These are phyloP conservation scores for Crithidia sp. DNA, from an alignment of 208 protist species.

Conservation along the genomic window DNA sequence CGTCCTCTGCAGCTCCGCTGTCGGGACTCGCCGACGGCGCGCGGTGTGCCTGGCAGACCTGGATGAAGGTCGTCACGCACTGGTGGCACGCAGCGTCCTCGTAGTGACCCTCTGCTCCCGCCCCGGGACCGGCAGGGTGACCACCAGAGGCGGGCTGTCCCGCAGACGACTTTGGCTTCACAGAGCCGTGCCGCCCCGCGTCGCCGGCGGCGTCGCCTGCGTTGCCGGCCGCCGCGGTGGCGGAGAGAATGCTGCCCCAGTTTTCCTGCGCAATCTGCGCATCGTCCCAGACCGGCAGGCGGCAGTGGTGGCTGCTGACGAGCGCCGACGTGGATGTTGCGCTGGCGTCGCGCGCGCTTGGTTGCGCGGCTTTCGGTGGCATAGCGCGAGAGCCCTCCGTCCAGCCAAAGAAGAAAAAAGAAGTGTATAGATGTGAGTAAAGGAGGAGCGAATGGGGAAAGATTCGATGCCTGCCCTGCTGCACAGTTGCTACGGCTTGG, in stretches of 20 bases:
- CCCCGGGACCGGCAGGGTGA: background rate
- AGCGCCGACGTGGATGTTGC: constrained; percentile 6
- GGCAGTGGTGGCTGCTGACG: constrained; percentile 18
- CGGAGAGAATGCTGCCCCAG: constrained; percentile 62
- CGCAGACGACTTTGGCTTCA: constrained; percentile 7
- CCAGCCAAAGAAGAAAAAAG: background rate
- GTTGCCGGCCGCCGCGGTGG: background rate
- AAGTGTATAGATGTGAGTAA: too few species aligned
- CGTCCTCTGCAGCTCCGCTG: background rate
- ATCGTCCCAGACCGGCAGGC: constrained; percentile 80
- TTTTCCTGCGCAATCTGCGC: constrained; percentile 74
- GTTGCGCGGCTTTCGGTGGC: constrained; percentile 7
- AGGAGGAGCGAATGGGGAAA: too few species aligned
- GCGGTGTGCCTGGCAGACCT: background rate
- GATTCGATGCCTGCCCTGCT: too few species aligned
- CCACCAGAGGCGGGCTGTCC: background rate
- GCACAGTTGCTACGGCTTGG: too few species aligned
- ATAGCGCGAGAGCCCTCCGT: background rate
- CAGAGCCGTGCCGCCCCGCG: background rate
- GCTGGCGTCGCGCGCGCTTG: background rate
- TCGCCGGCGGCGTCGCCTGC: background rate
- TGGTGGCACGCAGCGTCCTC: constrained; percentile 15
- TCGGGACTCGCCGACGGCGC: background rate
- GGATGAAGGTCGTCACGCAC: constrained; percentile 21
- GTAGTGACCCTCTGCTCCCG: constrained; percentile 14